Percentiles rank a stretch among this genome's conserved stretches.
These are phyloP conservation scores for Chlamydomonas eustigma DNA, from an alignment of 139 green algal genomes.

Conservation along the genomic window DNA sequence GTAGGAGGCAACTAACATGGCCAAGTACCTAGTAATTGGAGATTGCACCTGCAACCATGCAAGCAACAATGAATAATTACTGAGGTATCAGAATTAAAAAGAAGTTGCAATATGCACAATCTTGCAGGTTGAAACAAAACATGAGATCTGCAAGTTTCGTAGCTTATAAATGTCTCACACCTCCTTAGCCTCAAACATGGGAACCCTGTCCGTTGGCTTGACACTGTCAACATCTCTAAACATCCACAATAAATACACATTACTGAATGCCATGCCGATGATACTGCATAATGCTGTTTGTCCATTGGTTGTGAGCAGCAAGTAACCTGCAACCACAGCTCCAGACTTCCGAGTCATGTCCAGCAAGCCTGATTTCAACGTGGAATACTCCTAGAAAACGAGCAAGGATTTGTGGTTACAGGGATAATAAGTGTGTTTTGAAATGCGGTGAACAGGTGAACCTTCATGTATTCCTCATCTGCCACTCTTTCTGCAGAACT, in stretches of 20 bases:
- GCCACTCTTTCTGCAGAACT: conserved; percentile 1
- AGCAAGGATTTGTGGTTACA: neutral
- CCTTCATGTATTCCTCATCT: conserved; percentile 41
- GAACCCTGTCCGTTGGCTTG: conserved; percentile 33
- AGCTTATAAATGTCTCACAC: too few relatives aligned
- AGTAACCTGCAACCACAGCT: conserved; percentile 49
- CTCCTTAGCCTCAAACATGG: conserved; percentile 48
- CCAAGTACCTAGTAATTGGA: conserved; percentile 14
- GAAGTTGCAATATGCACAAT: neutral
- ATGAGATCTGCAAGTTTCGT: too few relatives aligned
- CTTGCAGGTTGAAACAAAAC: too few relatives aligned
- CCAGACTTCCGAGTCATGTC: conserved; percentile 58
- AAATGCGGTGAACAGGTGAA: neutral
- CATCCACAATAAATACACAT: conserved; percentile 52
- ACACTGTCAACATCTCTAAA: conserved; percentile 54
- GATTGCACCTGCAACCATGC: conserved; percentile 38
- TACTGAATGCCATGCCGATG: conserved; percentile 42
- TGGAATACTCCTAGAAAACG: conserved; percentile 49
- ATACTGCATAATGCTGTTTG: conserved; percentile 51
- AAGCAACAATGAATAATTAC: neutral
- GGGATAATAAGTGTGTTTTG: neutral
- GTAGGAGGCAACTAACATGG: conserved; percentile 50
- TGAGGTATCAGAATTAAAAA: neutral
- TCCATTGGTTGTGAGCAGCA: conserved; percentile 50
- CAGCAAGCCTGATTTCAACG: conserved; percentile 49